Percentiles rank a stretch among this genome's conserved stretches.
phyloP scores from a whole-genome alignment of 2,329 filamentous ascomycete species.

The Penicillium polonicum region DNA sequence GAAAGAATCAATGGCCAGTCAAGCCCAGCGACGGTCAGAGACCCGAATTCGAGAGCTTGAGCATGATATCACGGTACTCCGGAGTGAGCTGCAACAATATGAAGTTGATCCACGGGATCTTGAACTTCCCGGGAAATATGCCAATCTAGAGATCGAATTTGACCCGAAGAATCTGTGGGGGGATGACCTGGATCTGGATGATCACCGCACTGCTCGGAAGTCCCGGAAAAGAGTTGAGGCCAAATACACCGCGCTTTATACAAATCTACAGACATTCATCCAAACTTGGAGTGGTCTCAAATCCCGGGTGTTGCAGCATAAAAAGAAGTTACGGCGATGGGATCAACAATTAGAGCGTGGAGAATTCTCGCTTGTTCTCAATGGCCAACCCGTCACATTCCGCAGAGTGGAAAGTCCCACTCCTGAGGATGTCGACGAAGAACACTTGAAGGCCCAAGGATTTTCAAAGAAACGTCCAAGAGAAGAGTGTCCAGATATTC shows the following conservation, averaged over 20 bases:
- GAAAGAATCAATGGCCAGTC: constrained; percentile 18
- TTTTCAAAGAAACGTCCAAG: constrained; percentile 2
- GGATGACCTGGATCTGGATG: constrained; percentile 21
- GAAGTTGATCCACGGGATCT: constrained; percentile 10
- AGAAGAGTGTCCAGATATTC: neutral
- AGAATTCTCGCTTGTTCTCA: constrained; percentile 31
- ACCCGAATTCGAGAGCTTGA: constrained; percentile 23
- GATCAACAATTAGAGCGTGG: constrained; percentile 29
- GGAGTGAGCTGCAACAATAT: constrained; percentile 21
- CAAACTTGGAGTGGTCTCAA: constrained; percentile 31
- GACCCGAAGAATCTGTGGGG: constrained; percentile 13
- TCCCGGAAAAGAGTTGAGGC: constrained; percentile 22
- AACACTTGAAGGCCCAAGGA: neutral
- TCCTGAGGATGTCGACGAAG: neutral
- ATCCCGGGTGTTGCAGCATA: constrained; percentile 34
- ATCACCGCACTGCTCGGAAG: constrained; percentile 14
- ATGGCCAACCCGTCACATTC: constrained; percentile 31
- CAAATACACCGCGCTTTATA: constrained; percentile 37
- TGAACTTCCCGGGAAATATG: constrained; percentile 9
- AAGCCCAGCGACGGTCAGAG: constrained; percentile 20
- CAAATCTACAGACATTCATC: constrained; percentile 29
- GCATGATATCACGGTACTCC: constrained; percentile 23
- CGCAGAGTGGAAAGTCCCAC: constrained; percentile 19
- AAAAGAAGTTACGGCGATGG: constrained; percentile 34
- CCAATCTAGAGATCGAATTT: constrained; percentile 8